These are phyloP conservation scores for Candida sojae DNA, from an alignment of 1,139 yeast genomes.

Conservation along the genomic window DNA sequence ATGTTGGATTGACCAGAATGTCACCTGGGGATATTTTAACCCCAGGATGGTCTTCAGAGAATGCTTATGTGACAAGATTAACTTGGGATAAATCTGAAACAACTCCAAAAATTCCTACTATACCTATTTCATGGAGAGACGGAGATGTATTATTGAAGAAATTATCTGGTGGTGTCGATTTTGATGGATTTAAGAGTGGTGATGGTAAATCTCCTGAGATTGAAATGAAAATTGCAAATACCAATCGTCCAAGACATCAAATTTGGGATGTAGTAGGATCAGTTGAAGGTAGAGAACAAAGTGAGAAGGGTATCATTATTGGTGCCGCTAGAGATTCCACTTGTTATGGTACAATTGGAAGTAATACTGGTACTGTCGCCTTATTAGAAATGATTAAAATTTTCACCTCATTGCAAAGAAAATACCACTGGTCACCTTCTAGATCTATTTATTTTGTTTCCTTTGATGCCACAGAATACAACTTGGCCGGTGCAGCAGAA, in stretches of 20 bases:
- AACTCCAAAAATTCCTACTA: slow-evolving; percentile 71
- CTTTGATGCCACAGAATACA: slow-evolving; percentile 83
- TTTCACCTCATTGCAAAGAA: slow-evolving; percentile 65
- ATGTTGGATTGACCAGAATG: slow-evolving; percentile 65
- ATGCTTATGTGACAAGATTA: slow-evolving; percentile 35
- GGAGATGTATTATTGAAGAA: slow-evolving; percentile 52
- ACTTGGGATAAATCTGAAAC: slow-evolving; percentile 51
- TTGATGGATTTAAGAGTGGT: slow-evolving; percentile 34
- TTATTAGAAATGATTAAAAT: slow-evolving; percentile 72
- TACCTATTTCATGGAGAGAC: slow-evolving; percentile 76
- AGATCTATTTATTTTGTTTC: slow-evolving; percentile 83
- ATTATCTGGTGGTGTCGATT: slow-evolving; percentile 50
- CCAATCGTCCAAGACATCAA: slow-evolving; percentile 60
- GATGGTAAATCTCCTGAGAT: slow-evolving; percentile 26
- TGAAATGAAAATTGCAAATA: slow-evolving; percentile 46
- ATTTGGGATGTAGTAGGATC: slow-evolving; percentile 81
- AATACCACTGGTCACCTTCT: slow-evolving; percentile 79
- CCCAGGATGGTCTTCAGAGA: slow-evolving; percentile 74
- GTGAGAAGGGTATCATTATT: slow-evolving; percentile 69
- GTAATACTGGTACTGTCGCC: slow-evolving; percentile 76
- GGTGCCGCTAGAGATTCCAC: slow-evolving; percentile 85
- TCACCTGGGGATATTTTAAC: slow-evolving; percentile 79
- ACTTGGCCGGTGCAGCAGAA: slow-evolving; percentile 82
- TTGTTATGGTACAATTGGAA: slow-evolving; percentile 72
- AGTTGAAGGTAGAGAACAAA: slow-evolving; percentile 79